Evolutionary conservation across 257 asterid genomes (phyloP).

Genomic region (Prunella vulgaris): DNA sequence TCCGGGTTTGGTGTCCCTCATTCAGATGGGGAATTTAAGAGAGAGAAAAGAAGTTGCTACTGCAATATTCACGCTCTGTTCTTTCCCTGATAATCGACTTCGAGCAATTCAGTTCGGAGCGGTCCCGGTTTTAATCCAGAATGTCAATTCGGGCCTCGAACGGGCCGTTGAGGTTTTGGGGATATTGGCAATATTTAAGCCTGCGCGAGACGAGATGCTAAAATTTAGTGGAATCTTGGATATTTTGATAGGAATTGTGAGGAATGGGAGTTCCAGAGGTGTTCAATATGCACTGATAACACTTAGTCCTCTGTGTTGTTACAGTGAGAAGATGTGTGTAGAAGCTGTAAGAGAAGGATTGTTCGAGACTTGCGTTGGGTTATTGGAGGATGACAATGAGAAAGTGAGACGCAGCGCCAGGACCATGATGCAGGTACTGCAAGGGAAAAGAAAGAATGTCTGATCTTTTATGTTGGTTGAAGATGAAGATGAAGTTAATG

Average conservation of each 20-base stretch:
- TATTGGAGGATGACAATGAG: constrained; percentile 83
- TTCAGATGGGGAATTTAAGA: constrained; percentile 52
- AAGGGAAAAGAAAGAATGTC: constrained; percentile 39
- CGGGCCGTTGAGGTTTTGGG: no score
- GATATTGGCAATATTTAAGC: no score
- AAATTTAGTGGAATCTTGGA: no score
- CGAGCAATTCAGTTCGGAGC: constrained; percentile 59
- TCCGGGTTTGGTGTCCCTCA: constrained; percentile 56
- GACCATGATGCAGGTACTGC: constrained; percentile 66
- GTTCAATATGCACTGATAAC: no score
- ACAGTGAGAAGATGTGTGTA: constrained; percentile 44
- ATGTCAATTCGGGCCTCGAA: constrained; percentile 62
- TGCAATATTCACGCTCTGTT: constrained; percentile 65
- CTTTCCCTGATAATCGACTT: constrained; percentile 67
- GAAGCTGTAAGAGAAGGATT: constrained; percentile 54
- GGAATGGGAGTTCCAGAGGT: no score
- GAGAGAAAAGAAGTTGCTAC: constrained; percentile 93
- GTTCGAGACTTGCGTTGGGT: constrained; percentile 53
- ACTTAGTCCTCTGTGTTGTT: no score
- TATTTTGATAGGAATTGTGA: no score
- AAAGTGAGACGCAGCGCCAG: constrained; percentile 77
- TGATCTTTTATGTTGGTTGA: no score
- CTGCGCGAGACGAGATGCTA: no score
- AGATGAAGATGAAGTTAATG: no score
- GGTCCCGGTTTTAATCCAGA: constrained; percentile 53